A percentile compares a stretch with the other conserved stretches of the same genome.
Conservation (phyloP, 257 asterid species). For the Handroanthus guayacan region DNA sequence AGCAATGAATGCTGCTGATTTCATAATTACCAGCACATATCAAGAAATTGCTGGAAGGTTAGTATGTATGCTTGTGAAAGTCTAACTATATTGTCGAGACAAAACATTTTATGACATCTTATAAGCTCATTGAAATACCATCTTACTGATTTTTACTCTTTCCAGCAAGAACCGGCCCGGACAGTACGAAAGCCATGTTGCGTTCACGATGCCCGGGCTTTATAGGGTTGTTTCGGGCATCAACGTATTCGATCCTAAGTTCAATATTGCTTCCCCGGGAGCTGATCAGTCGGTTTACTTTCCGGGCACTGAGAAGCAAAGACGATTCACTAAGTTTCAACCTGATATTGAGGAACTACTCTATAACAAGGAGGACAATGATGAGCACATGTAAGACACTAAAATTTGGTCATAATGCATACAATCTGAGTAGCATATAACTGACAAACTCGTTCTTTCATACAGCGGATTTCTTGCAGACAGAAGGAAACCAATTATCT, state of each 20-base stretch:
- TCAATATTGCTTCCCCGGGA: constrained; percentile 88
- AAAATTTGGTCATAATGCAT: background rate
- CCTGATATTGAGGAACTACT: constrained; percentile 68
- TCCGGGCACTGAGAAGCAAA: constrained; percentile 61
- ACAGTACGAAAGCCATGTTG: constrained; percentile 84
- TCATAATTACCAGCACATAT: constrained; percentile 79
- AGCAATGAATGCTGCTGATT: constrained; percentile 88
- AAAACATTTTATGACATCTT: background rate
- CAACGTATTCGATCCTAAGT: constrained; percentile 79
- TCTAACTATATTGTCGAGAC: background rate
- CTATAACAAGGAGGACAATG: constrained; percentile 63
- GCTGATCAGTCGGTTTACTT: constrained; percentile 91
- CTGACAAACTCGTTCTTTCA: constrained; percentile 29
- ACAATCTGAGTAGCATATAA: background rate
- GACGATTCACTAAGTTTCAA: constrained; percentile 57
- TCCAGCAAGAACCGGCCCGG: constrained; percentile 74
- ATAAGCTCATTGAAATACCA: background rate
- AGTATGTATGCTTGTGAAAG: constrained; percentile 24
- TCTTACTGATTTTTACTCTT: constrained; percentile 31
- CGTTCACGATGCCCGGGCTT: constrained; percentile 89
- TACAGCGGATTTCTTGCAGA: constrained; percentile 78
- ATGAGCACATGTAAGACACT: constrained; percentile 75
- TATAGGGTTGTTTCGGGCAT: constrained; percentile 80
- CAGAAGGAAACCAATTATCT: constrained; percentile 73
- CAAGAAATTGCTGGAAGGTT: constrained; percentile 97